Conservation (phyloP, 139 green algal genomes). For the Dunaliella primolecta region DNA sequence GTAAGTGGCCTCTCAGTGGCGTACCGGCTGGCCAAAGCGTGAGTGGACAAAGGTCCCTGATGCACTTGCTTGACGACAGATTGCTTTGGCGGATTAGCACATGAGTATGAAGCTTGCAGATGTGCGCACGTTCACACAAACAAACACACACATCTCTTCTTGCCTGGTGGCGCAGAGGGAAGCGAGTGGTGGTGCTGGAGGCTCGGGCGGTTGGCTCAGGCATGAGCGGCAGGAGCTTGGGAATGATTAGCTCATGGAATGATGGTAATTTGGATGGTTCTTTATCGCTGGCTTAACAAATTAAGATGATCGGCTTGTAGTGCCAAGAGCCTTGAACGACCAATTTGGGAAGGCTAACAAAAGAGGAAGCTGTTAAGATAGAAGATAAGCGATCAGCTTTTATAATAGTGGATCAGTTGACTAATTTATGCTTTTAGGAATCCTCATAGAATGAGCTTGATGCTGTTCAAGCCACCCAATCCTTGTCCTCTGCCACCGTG, state of each 20-base stretch:
- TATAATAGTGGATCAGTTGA: too few relatives aligned
- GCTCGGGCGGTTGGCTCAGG: background rate
- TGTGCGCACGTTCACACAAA: background rate
- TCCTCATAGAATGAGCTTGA: slow-evolving; percentile 1
- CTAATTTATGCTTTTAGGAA: background rate
- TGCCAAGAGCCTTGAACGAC: background rate
- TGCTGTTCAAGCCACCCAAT: background rate
- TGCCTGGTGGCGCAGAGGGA: background rate
- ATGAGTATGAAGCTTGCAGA: background rate
- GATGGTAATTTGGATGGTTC: background rate
- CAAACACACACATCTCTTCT: background rate
- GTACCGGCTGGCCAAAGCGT: background rate
- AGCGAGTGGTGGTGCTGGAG: background rate
- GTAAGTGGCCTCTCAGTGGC: background rate
- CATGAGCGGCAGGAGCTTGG: background rate
- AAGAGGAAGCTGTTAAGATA: too few relatives aligned
- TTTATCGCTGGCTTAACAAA: background rate
- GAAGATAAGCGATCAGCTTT: too few relatives aligned
- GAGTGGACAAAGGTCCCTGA: background rate
- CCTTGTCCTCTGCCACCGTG: background rate
- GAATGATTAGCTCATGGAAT: background rate
- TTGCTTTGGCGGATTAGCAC: background rate
- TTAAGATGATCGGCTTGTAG: background rate
- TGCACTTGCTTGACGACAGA: background rate
- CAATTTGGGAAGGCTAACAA: background rate